Conservation (phyloP, 1,139 yeast genomes). For the Diutina pseudorugosa region DNA sequence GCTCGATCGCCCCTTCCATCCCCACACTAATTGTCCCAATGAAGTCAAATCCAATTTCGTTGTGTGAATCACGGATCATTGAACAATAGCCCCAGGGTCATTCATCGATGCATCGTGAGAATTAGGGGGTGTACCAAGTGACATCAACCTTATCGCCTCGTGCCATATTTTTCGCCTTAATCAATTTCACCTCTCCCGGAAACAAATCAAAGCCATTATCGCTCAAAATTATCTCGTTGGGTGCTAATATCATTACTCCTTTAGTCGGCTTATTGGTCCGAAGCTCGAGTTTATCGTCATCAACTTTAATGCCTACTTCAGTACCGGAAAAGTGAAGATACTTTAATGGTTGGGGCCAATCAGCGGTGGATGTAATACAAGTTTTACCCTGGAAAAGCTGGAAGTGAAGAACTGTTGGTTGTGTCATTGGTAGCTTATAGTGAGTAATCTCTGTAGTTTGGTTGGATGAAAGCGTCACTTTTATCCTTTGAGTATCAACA, state of each 20-base stretch:
- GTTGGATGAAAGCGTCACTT: constrained; percentile 17
- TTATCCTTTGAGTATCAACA: not conserved
- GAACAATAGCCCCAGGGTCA: too few species aligned
- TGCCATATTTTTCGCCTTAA: constrained; percentile 7
- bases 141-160: not conserved
- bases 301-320: not conserved
- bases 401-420: constrained; percentile 13
- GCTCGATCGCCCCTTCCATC: not conserved
- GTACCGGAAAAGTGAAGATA: constrained; percentile 12
- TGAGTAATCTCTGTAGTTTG: constrained; percentile 21
- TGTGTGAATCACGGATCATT: too few species aligned
- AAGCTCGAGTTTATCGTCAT: constrained; percentile 4
- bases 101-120: too few species aligned
- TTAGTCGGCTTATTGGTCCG: constrained; percentile 27
- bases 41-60: too few species aligned
- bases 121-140: not conserved
- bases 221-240: constrained; percentile 12
- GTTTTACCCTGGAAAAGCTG: constrained; percentile 9
- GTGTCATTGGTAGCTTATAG: constrained; percentile 9
- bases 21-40: not conserved
- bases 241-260: constrained; percentile 20
- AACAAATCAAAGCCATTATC: constrained; percentile 36
- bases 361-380: constrained; percentile 22
- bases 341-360: constrained; percentile 47
- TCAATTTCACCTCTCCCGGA: constrained; percentile 18